These are phyloP conservation scores for Phyllosticta ampelicida DNA, from an alignment of 2,329 filamentous ascomycete species.

Conservation along the genomic window DNA sequence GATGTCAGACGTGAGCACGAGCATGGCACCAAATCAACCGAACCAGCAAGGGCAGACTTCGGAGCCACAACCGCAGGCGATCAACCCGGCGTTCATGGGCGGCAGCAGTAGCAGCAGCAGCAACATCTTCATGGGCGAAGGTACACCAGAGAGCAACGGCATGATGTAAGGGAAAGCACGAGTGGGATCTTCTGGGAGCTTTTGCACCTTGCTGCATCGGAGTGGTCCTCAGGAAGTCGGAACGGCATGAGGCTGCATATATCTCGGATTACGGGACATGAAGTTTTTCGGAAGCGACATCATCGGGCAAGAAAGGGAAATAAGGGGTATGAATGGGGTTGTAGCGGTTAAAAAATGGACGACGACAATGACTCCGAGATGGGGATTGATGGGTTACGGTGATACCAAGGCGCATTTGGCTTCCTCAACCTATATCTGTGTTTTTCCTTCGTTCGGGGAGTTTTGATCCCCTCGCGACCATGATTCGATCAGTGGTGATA, in stretches of 20 bases:
- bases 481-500: not conserved
- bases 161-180: constrained; percentile 1
- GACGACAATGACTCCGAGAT: not conserved
- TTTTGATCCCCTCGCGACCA: too few relatives aligned
- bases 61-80: not conserved
- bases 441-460: too few relatives aligned
- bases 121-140: constrained; percentile 31
- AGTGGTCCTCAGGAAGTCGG: not conserved
- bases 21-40: constrained; percentile 17
- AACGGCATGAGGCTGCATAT: not conserved
- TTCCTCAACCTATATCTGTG: not conserved
- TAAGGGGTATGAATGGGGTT: not conserved
- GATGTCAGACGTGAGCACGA: constrained; percentile 7
- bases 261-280: not conserved
- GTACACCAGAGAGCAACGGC: constrained; percentile 11
- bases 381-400: not conserved
- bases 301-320: not conserved
- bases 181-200: not conserved
- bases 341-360: not conserved
- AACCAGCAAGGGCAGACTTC: constrained; percentile 16
- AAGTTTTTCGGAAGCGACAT: not conserved
- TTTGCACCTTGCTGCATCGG: not conserved
- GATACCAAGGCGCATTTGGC: not conserved
- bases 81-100: constrained; percentile 21
- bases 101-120: constrained; percentile 15